These are phyloP conservation scores for Pleurotus citrinopileatus DNA, from an alignment of 768 basidiomycete species.

Conservation along the genomic window DNA sequence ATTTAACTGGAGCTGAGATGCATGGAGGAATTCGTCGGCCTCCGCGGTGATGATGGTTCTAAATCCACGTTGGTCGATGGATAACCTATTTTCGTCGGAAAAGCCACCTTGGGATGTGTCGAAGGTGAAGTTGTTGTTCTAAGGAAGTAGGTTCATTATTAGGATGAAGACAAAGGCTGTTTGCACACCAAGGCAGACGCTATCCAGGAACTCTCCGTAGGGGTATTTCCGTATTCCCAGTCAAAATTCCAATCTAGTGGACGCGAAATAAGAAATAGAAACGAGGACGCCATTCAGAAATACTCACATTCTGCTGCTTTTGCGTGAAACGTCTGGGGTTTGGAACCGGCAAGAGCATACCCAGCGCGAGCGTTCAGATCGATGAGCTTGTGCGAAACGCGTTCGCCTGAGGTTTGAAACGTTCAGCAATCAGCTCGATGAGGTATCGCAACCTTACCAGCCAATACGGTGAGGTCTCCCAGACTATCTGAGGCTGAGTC, in stretches of 20 bases:
- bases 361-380: constrained; percentile 54
- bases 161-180: background rate
- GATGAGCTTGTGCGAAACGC: constrained; percentile 43
- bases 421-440: too few relatives aligned
- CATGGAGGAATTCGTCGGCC: constrained; percentile 50
- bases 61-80: constrained; percentile 63
- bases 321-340: constrained; percentile 41
- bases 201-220: constrained; percentile 61
- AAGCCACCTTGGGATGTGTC: constrained; percentile 53
- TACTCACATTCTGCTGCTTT: constrained; percentile 54
- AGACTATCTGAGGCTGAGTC: constrained; percentile 37
- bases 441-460: constrained; percentile 43
- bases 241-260: constrained; percentile 26
- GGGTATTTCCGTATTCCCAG: constrained; percentile 57
- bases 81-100: constrained; percentile 49
- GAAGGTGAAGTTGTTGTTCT: constrained; percentile 67
- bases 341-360: constrained; percentile 48
- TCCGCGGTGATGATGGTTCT: constrained; percentile 54
- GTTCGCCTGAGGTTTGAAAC: constrained; percentile 36
- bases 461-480: constrained; percentile 35
- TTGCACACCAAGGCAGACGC: constrained; percentile 58
- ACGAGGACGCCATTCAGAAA: constrained; percentile 14
- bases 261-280: background rate
- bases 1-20: constrained; percentile 45
- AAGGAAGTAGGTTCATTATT: background rate